Evolutionary conservation across 495 filamentous ascomycete genomes (phyloP).

Genomic region (Echria macrotheca): DNA sequence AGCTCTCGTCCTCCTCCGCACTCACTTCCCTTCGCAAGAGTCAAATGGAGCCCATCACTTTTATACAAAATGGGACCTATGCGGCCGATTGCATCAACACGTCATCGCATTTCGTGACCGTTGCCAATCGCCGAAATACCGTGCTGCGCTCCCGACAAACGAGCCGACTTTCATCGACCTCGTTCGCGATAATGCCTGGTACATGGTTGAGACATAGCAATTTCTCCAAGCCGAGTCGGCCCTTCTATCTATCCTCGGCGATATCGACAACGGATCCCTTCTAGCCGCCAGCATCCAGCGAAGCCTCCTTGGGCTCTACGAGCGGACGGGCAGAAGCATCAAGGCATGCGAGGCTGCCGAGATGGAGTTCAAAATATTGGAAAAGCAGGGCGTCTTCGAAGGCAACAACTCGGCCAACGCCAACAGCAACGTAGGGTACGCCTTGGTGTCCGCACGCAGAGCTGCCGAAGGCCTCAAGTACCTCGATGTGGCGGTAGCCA

Average conservation of each 20-base stretch:
- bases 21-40: conserved; percentile 3
- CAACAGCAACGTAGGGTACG: conserved; percentile 8
- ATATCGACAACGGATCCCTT: background rate
- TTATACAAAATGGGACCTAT: background rate
- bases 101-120: background rate
- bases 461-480: conserved; percentile 3
- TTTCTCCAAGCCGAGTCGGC: conserved; percentile 2
- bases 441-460: conserved; percentile 3
- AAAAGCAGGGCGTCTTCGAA: background rate
- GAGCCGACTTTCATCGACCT: background rate
- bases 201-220: conserved; percentile 1
- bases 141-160: background rate
- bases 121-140: conserved; percentile 1
- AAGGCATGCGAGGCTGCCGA: conserved; percentile 4
- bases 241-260: background rate
- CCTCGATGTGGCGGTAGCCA: background rate
- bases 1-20: conserved; percentile 1
- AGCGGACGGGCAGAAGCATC: conserved; percentile 5
- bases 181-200: conserved; percentile 1
- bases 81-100: conserved; percentile 5
- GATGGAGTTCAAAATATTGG: background rate
- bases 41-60: background rate
- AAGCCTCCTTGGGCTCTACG: conserved; percentile 1
- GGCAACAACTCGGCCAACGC: conserved; percentile 5
- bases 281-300: conserved; percentile 3